Evolutionary conservation across 257 asterid species (phyloP), one percentile per base, ranked within the genome.

Genomic region (Solanum neorickii): DNA sequence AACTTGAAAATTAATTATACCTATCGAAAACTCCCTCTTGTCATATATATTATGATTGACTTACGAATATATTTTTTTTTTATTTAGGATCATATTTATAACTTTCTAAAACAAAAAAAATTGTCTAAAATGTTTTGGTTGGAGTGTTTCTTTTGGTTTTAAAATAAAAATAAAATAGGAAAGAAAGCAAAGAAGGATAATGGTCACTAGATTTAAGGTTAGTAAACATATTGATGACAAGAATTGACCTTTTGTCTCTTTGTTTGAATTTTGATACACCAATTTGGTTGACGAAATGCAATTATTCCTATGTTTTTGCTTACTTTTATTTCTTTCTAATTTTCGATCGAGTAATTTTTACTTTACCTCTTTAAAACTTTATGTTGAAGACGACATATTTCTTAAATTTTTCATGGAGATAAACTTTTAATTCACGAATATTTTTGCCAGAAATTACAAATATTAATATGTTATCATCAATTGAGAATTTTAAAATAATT

Each of bases 151-250:
- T 12, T 76, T 75, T 42, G 5, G 3, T n/a, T n/a, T 39, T 29
- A 6, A 23, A 42, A 77, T 9, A 25, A 13, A 25, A 44, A 13
- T n/a, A 23, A n/a, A n/a, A 76, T 5, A 2, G 14, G 37, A 14
- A 41, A 76, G 56, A 41, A 16, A 76, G 12, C 13, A 33, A 49
- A 80, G 65, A 82, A 44, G 65, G 65, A 56, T 84, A 83, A 88
- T 88, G 60, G 89, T 88, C 74, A 62, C 68, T 83, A 87, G 90
- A 86, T 83, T 25, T 88, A 88, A 91, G 90, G 90, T 82, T 87
- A 60, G 86, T 75, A 41, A 69, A 27, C 27, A 41, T 65, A 49
- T 65, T 44, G 83, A 74, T 31, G 91, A 83, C 90, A 75, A 33
- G 33, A 83, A 83, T 89, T 86, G 90, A 88, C 91, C 65, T 87